A percentile compares a stretch with the other conserved stretches of the same genome.
Conservation (phyloP, 2,329 filamentous ascomycete genomes). For the Fusarium poae region DNA sequence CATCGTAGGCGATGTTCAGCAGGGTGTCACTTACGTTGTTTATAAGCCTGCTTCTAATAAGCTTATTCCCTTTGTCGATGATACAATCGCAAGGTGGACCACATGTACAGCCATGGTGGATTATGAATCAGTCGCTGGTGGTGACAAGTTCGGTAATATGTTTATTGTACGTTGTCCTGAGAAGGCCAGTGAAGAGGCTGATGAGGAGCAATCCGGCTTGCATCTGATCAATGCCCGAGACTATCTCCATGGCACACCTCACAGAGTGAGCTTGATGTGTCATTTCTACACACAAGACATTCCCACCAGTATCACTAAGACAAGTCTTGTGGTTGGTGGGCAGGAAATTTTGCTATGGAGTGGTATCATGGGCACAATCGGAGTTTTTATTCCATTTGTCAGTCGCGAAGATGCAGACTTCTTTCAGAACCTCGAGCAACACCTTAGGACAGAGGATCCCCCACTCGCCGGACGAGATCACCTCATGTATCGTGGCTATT, state of each 20-base stretch:
- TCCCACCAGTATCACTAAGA: conserved; percentile 89
- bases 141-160: conserved; percentile 97
- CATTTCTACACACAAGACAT: conserved; percentile 95
- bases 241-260: conserved; percentile 90
- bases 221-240: conserved; percentile 91
- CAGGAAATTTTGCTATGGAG: conserved; percentile 94
- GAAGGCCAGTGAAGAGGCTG: conserved; percentile 88
- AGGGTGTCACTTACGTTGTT: conserved; percentile 91
- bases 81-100: conserved; percentile 90
- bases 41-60: conserved; percentile 94
- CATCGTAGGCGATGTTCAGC: conserved; percentile 90
- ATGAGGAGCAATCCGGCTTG: conserved; percentile 90
- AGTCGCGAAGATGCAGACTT: conserved; percentile 96
- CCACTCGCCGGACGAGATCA: conserved; percentile 94
- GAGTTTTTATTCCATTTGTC: conserved; percentile 91
- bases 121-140: conserved; percentile 94
- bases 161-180: conserved; percentile 91
- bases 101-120: conserved; percentile 94
- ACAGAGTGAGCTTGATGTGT: conserved; percentile 84
- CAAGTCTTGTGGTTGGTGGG: conserved; percentile 89
- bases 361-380: conserved; percentile 93
- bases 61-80: conserved; percentile 92
- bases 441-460: conserved; percentile 86
- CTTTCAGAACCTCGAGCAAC: conserved; percentile 93
- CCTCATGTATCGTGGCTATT: conserved; percentile 94